A percentile compares a stretch with the other conserved stretches of the same genome.
Evolutionary conservation across 495 filamentous ascomycete species (phyloP).

Genomic region (Penicillium samsonianum): DNA sequence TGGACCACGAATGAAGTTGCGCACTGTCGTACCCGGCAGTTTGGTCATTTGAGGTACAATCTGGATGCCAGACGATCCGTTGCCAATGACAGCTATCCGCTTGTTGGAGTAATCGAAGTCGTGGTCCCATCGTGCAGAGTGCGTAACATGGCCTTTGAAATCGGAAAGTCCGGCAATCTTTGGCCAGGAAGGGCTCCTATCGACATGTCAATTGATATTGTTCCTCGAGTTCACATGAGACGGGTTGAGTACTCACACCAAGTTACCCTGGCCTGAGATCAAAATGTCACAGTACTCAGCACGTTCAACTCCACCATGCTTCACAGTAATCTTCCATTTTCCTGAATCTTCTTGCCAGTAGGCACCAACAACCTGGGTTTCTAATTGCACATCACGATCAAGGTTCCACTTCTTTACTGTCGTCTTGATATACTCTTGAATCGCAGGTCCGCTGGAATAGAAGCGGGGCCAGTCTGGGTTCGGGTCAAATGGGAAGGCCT

Average conservation of each 20-base stretch:
- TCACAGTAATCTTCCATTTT: conserved; percentile 32
- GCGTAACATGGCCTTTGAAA: conserved; percentile 51
- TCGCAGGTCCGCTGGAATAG: conserved; percentile 59
- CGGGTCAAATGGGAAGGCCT: conserved; percentile 54
- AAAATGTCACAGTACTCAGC: conserved; percentile 52
- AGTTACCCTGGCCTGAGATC: conserved; percentile 29
- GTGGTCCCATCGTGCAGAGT: conserved; percentile 54
- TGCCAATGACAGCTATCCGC: conserved; percentile 53
- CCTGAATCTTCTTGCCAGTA: conserved; percentile 50
- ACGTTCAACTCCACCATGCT: conserved; percentile 21
- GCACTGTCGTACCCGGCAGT: conserved; percentile 24
- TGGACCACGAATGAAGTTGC: conserved; percentile 30
- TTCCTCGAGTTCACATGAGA: background rate
- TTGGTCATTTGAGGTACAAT: conserved; percentile 54
- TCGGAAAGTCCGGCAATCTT: conserved; percentile 47
- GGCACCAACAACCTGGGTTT: conserved; percentile 45
- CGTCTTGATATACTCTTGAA: conserved; percentile 56
- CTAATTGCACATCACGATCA: conserved; percentile 46
- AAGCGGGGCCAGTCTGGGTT: conserved; percentile 60
- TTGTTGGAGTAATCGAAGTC: conserved; percentile 47
- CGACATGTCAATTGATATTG: background rate
- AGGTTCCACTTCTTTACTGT: conserved; percentile 56
- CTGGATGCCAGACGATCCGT: conserved; percentile 51
- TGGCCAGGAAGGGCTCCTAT: conserved; percentile 47
- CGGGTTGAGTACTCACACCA: conserved; percentile 20